These are phyloP conservation scores for Parietaria judaica DNA, from an alignment of 306 rosid species.

Conservation along the genomic window DNA sequence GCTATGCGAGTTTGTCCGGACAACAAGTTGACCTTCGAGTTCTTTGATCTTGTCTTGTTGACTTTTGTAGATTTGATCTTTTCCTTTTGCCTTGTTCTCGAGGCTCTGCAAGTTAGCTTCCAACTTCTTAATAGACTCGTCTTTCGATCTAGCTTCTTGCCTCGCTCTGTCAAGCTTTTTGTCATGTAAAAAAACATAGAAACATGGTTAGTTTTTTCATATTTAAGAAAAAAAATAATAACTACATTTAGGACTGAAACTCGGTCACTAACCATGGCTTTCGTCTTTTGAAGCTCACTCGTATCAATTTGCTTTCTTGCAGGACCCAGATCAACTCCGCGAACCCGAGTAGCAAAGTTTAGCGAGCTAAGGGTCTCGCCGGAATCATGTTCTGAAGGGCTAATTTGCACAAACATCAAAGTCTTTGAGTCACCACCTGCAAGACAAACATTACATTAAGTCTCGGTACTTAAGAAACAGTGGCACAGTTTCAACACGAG, in stretches of 20 bases:
- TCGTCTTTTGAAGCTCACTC: constrained; percentile 60
- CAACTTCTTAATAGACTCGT: constrained; percentile 57
- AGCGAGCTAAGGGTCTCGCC: constrained; percentile 82
- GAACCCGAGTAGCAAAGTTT: constrained; percentile 79
- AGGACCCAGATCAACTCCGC: constrained; percentile 84
- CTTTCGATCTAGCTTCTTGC: constrained; percentile 67
- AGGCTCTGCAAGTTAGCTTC: constrained; percentile 67
- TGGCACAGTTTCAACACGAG: not conserved
- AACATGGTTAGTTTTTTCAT: too few species aligned
- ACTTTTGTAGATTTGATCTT: constrained; percentile 45
- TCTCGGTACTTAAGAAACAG: not conserved
- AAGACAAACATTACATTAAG: not conserved
- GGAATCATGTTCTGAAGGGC: constrained; percentile 78
- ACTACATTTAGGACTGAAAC: constrained; percentile 1
- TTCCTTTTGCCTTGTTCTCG: constrained; percentile 70
- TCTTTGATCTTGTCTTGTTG: constrained; percentile 73
- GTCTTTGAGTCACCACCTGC: constrained; percentile 88
- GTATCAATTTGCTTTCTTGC: constrained; percentile 76
- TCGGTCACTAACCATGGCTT: constrained; percentile 48
- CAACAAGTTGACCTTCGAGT: constrained; percentile 72
- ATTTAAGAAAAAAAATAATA: not conserved
- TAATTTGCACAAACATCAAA: constrained; percentile 82
- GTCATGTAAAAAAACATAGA: constrained; percentile 4
- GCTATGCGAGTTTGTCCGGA: constrained; percentile 45
- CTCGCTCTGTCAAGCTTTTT: constrained; percentile 68